Base-by-base conservation (phyloP, 2,329 filamentous ascomycete genomes). In the Saccharata proteae region DNA sequence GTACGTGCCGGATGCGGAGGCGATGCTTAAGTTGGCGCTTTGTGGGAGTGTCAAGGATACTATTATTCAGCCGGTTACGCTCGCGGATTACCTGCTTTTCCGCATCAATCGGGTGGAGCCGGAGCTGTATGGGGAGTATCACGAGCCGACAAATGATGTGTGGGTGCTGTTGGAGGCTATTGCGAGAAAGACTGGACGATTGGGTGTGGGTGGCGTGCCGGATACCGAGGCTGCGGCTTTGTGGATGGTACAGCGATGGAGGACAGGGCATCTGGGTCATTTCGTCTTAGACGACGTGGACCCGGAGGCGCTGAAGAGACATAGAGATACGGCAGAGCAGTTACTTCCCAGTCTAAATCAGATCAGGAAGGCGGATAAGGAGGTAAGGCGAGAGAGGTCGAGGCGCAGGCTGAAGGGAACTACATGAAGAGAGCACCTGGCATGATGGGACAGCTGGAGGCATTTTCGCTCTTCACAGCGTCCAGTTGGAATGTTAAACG, bases 21-120 rank as follows among this genome's bases (percentile, higher is more conserved):
- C 77, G 26, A 98, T 98, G 90, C 65, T 98, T 40, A 96, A 93
- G 57, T 70, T 98, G n/a, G 80, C 86, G 2, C 70, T 96, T 1
- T 85, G 83, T 30, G 84, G 88, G 13, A 82, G 80, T 52, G 84
- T 98, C 33, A 93, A 93, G 54, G 84, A 93, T 52, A 81, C 80
- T 0, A 69, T 96, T 21, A 77, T 98, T 32, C 69, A 78, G 2
- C 69, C 77, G 11, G 71, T 80, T 36, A 80, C 80, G 15, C 59
- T 96, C 8, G 86, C 81, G 19, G 90, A 98, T 51, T 98, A 93
- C 54, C 66, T 96, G 13, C 72, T 98, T 6, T 96, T 74, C 57
- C 76, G 77, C 34, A 65, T 96, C 36, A 98, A 98, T 51, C 58
- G 67, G 21, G 61, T 67, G 36, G 66, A 78, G 42, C 71, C 78